phyloP scores from a whole-genome alignment of 305 asterid genomes.

The Solanum hybrid region DNA sequence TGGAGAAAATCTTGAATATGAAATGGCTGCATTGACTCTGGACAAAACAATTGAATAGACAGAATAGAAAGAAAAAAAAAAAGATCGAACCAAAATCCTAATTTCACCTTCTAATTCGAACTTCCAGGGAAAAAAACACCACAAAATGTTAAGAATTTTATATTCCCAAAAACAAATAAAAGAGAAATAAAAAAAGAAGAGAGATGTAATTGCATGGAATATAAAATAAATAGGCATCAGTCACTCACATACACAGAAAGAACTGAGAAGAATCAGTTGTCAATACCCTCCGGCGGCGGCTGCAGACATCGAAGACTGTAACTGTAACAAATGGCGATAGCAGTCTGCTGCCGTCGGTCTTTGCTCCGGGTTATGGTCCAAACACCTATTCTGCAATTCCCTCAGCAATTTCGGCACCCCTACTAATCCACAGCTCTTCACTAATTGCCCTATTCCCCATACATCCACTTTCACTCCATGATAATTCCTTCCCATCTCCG shows the following conservation, averaged over 20 bases:
- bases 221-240: background rate
- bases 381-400: conserved; percentile 37
- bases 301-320: conserved; percentile 38
- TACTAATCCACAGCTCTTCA: conserved; percentile 35
- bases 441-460: conserved; percentile 39
- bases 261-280: background rate
- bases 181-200: background rate
- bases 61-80: background rate
- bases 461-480: conserved; percentile 39
- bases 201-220: background rate
- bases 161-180: background rate
- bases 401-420: conserved; percentile 28
- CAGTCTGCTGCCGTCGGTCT: conserved; percentile 52
- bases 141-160: background rate
- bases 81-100: background rate
- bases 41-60: background rate
- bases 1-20: background rate
- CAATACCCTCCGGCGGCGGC: conserved; percentile 22
- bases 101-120: background rate
- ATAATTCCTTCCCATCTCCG: conserved; percentile 36
- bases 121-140: background rate
- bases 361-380: conserved; percentile 41
- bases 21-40: background rate
- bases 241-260: conserved; percentile 10
- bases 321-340: conserved; percentile 41